A percentile compares a stretch with the other conserved stretches of the same genome.
Evolutionary conservation across 2,329 filamentous ascomycete genomes (phyloP).

Genomic region (Penicillium oxalicum): DNA sequence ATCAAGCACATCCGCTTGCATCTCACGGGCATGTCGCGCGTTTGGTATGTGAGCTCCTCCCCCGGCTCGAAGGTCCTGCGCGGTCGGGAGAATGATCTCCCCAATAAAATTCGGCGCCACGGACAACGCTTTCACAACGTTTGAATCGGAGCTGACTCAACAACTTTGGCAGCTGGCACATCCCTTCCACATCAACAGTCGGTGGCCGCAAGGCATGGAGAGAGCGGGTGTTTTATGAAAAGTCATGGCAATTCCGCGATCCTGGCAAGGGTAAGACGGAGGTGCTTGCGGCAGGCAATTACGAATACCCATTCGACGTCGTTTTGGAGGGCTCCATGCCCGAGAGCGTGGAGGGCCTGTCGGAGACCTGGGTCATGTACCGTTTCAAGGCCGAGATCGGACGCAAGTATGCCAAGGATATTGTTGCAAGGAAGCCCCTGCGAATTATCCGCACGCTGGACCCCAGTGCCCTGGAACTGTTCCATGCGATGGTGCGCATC

Average conservation of each 20-base stretch:
- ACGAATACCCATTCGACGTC: slow-evolving; percentile 75
- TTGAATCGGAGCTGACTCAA: background rate
- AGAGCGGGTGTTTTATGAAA: slow-evolving; percentile 55
- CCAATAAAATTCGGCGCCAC: too few species aligned
- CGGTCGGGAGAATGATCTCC: background rate
- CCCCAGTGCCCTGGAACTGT: slow-evolving; percentile 67
- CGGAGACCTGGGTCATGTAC: slow-evolving; percentile 82
- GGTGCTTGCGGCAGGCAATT: slow-evolving; percentile 66
- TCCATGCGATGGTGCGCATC: slow-evolving; percentile 68
- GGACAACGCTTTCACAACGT: too few species aligned
- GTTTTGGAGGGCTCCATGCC: slow-evolving; percentile 62
- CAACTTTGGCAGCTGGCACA: slow-evolving; percentile 25
- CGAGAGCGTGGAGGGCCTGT: slow-evolving; percentile 86
- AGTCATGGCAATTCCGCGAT: slow-evolving; percentile 66
- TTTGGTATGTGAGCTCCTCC: slow-evolving; percentile 52
- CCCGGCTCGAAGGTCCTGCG: background rate
- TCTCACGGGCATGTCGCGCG: slow-evolving; percentile 62
- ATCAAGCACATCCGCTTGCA: slow-evolving; percentile 69
- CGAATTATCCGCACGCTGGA: slow-evolving; percentile 73
- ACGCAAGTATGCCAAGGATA: slow-evolving; percentile 82
- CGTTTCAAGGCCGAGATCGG: slow-evolving; percentile 86
- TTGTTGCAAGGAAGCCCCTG: slow-evolving; percentile 71
- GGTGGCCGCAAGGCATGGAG: slow-evolving; percentile 36
- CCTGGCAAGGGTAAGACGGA: slow-evolving; percentile 43
- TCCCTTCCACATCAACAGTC: slow-evolving; percentile 33